phyloP scores from a whole-genome alignment of 441 rosid genomes.

The Metrosideros polymorpha region DNA sequence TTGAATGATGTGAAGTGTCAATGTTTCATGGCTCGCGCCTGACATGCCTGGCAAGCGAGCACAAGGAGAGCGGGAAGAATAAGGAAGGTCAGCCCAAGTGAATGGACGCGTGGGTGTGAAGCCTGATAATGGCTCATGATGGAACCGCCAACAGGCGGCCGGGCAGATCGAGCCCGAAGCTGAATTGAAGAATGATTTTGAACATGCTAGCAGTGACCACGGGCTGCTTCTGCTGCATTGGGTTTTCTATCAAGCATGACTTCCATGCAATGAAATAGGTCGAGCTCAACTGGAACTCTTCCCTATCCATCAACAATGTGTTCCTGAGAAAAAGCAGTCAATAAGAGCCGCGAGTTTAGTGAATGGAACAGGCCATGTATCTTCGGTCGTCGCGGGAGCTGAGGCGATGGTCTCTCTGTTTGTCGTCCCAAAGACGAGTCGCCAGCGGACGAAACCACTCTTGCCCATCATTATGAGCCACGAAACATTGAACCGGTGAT shows the following conservation, averaged over 20 bases:
- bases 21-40: not conserved
- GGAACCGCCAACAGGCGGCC: not conserved
- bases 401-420: not conserved
- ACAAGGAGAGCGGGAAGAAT: not conserved
- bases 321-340: not conserved
- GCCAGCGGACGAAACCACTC: not conserved
- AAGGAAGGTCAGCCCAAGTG: not conserved
- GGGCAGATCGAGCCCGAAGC: not conserved
- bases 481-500: too few relatives aligned
- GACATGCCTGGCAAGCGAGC: not conserved
- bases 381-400: not conserved
- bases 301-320: not conserved
- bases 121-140: not conserved
- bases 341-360: not conserved
- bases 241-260: not conserved
- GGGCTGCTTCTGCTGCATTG: not conserved
- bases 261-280: not conserved
- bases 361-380: not conserved
- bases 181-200: not conserved
- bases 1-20: not conserved
- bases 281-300: not conserved
- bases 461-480: not conserved
- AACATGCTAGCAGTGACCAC: not conserved
- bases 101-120: not conserved
- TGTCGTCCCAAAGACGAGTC: not conserved